Base-by-base conservation (phyloP, 257 asterid genomes). In the Fraxinus pennsylvanica region DNA sequence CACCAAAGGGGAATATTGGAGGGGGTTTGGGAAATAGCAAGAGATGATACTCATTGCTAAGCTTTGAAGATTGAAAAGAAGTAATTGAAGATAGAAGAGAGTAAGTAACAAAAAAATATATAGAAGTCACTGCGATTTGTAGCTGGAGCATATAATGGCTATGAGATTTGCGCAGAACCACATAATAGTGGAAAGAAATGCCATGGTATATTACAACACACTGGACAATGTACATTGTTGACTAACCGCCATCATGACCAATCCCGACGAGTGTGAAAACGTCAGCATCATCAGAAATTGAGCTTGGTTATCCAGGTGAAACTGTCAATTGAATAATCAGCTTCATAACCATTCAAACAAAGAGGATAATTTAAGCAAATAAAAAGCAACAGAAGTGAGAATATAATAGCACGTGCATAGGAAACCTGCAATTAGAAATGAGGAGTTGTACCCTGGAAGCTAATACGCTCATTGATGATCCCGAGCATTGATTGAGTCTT, bases 401-500 rank as follows among this genome's bases (percentile, higher is more conserved):
- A 75, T 59, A 57, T 30, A 78, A 66, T n/a, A 41, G 54, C 41
- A 59, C 35, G 21, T 39, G 75, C 25, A 43, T 77, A 8, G 38
- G 69, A 13, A 39, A 72, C 59, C 47, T 10, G 25, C 43, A 61
- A 54, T 38, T 67, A 74, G 71, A 54, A 9, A 32, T 72, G 71
- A 57, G 69, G n/a, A n/a, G n/a, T 27, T 71, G 78, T 71, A 94
- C 98, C 98, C 86, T 88, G 89, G 84, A 96, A 93, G 86, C 93
- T 91, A 80, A 96, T 96, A 87, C 89, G 99, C 89, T 95, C 97
- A 71, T 95, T 95, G 89, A 96, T 85, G 69, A 96, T 82, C 81
- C 99, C 98, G 82, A 96, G 97, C 96, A 96, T 93, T 41, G 97
- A 93, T 74, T 90, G 96, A 32, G 89, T 86, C 90, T 96, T 96